Conservation (phyloP, 2,329 filamentous ascomycete species). For the Bisporella sp. region DNA sequence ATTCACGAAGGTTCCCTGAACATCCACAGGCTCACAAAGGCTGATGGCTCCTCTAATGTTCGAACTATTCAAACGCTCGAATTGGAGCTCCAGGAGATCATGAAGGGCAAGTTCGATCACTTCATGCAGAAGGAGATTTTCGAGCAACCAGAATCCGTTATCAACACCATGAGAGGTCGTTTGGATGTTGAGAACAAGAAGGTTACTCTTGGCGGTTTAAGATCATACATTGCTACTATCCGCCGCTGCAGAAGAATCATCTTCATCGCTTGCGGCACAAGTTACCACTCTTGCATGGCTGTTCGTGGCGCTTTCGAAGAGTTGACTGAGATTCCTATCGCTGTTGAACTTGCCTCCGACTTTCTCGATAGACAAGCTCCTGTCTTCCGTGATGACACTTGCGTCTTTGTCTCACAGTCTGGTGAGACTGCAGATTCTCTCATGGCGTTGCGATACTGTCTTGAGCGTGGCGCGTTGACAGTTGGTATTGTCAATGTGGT, state of each 20-base stretch:
- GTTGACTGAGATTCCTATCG: conserved; percentile 93
- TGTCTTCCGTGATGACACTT: conserved; percentile 98
- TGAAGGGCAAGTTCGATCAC: conserved; percentile 99
- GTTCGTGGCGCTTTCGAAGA: conserved; percentile 97
- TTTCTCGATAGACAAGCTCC: conserved; percentile 95
- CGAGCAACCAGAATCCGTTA: conserved; percentile 97
- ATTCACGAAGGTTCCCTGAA: conserved; percentile 98
- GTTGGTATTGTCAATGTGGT: conserved; percentile 99
- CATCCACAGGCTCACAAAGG: conserved; percentile 96
- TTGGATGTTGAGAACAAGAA: conserved; percentile 89
- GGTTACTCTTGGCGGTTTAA: conserved; percentile 90
- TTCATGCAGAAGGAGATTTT: conserved; percentile 99
- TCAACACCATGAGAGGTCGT: conserved; percentile 99
- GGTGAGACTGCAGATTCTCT: conserved; percentile 97
- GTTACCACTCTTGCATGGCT: conserved; percentile 99
- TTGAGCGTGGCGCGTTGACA: conserved; percentile 93
- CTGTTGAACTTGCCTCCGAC: conserved; percentile 94
- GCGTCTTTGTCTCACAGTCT: conserved; percentile 97
- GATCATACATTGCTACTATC: conserved; percentile 95
- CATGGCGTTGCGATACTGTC: conserved; percentile 93
- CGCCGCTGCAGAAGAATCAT: conserved; percentile 95
- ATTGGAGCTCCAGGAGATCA: conserved; percentile 98
- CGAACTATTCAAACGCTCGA: conserved; percentile 97
- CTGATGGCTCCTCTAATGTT: conserved; percentile 92
- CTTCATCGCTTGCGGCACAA: conserved; percentile 98